A percentile compares a stretch with the other conserved stretches of the same genome.
Conservation (phyloP, 352 stramenopile genomes). For the Globisporangium alternatum region DNA sequence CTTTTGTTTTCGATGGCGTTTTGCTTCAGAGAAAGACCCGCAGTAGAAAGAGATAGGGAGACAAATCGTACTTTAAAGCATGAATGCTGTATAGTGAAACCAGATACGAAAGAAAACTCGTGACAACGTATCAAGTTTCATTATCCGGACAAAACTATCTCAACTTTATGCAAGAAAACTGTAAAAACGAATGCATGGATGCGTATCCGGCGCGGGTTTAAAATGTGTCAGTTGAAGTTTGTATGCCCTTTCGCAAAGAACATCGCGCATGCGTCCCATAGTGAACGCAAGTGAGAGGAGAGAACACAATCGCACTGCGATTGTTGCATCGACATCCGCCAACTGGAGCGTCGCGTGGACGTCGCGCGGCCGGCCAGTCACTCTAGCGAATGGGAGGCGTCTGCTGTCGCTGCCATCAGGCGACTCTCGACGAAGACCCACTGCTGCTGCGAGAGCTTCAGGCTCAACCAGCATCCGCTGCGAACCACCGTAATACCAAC, state of each 20-base stretch:
- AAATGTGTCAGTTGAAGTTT: conserved; percentile 8
- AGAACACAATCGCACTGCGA: not conserved
- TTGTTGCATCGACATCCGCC: not conserved
- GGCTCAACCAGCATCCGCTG: not conserved
- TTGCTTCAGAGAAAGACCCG: conserved; percentile 1
- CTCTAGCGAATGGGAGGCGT: conserved; percentile 52
- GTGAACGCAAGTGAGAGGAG: conserved; percentile 5
- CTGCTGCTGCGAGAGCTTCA: conserved; percentile 17
- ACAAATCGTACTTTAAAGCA: not conserved
- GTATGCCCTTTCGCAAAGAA: conserved; percentile 6
- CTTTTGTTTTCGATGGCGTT: conserved; percentile 5
- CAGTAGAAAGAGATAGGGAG: not conserved
- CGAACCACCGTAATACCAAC: not conserved
- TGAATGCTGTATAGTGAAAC: not conserved
- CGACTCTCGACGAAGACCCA: conserved; percentile 52
- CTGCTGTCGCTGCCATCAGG: conserved; percentile 70
- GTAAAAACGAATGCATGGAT: not conserved
- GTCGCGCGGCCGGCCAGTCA: not conserved
- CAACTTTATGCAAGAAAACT: not conserved
- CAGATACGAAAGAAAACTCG: too few relatives aligned
- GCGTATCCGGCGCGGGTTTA: not conserved
- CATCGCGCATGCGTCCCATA: not conserved
- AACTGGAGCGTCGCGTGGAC: conserved; percentile 1
- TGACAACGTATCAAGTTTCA: not conserved
- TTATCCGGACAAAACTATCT: not conserved